Evolutionary conservation across 148 eudicot genomes (phyloP), one percentile per base, ranked within the genome.

Genomic region (Gaultheria prostrata): DNA sequence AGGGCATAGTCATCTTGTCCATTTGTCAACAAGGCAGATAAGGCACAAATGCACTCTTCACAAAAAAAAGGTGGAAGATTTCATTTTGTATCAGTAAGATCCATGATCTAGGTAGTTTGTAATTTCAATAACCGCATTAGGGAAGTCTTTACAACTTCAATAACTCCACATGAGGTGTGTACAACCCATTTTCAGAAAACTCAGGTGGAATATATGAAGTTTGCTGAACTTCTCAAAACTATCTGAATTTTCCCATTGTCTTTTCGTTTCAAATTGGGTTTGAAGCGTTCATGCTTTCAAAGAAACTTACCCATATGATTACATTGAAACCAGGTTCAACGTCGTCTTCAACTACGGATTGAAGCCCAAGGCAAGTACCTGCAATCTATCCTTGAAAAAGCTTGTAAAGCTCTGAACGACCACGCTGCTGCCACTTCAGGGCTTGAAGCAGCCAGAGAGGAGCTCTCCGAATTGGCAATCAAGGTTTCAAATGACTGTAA

Each of bases 331-430:
- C 85, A 94, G 97, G 95, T 94, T 48, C 95, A 91, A 82, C 94
- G 90, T 9, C 95, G 83, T 78, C 92, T 94, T 57, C 92, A 94
- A 71, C 87, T 94, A 50, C 89, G 95, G 45, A 89, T 94, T 32
- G 95, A 94, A 85, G 95, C 97, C 79, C 95, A 93, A 85, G 88
- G 94, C 77, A 94, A 90, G 77, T 94, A 94, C 80, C 84, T 94
- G 59, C 92, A 92, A 48, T 92, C 93, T 30, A 91, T 94, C 70
- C 92, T 94, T 17, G 97, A 94, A 72, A 94, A 91, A 90, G 97
- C 97, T 26, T 94, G 93, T 79, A 91, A 87, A 82, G 94, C 89
- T 33, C 86, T 94, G 32, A 89, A 85, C 69, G 91, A 88, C 82
- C 90, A 87, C 51, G 89, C 89, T 61, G 80, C 85, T 33, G 88